These are phyloP conservation scores for Prunus davidiana DNA, from an alignment of 306 rosid genomes.

Conservation along the genomic window DNA sequence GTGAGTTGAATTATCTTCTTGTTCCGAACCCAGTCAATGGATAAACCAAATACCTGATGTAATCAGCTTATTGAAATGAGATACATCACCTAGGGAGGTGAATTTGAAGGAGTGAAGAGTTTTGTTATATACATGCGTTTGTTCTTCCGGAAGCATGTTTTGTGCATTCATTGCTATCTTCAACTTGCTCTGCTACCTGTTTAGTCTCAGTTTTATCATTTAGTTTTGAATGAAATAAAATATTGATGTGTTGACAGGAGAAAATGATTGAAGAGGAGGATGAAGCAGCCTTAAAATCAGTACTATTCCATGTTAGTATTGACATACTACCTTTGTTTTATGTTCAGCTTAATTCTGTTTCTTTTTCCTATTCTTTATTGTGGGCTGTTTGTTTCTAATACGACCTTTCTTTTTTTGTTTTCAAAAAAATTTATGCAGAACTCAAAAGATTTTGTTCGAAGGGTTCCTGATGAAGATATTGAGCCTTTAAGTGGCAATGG, in stretches of 20 bases:
- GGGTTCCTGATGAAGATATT: constrained; percentile 67
- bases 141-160: not conserved
- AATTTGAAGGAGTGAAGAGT: not conserved
- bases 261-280: constrained; percentile 80
- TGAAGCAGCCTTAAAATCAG: constrained; percentile 72
- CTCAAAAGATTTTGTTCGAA: constrained; percentile 42
- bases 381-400: constrained; percentile 3
- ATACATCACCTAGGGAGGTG: not conserved
- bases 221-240: constrained; percentile 4
- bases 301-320: constrained; percentile 57
- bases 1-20: not conserved
- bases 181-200: not conserved
- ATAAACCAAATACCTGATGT: not conserved
- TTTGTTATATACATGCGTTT: not conserved
- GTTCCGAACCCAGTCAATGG: not conserved
- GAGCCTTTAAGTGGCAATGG: not conserved
- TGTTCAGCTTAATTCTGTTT: constrained; percentile 6
- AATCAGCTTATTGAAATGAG: not conserved
- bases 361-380: not conserved
- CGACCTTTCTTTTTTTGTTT: not conserved
- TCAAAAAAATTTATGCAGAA: constrained; percentile 39
- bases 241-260: constrained; percentile 45
- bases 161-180: not conserved
- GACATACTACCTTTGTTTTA: not conserved
- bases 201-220: not conserved